Base-by-base conservation (phyloP, 306 rosid species). In the Betula pendula region DNA sequence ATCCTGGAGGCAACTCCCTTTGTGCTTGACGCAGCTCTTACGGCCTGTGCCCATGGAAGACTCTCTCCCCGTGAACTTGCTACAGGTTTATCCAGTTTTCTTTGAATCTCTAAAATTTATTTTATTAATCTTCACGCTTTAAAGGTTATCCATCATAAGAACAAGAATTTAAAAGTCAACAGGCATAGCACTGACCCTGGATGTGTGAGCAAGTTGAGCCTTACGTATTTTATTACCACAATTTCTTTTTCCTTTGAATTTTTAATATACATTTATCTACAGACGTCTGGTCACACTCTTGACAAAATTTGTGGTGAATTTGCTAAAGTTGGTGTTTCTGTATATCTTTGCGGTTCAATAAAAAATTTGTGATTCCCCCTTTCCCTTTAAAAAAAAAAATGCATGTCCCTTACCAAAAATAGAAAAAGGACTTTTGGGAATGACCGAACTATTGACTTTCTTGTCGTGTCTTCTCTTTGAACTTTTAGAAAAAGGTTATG, bases 1-100 rank as follows among this genome's bases (percentile, higher is more conserved):
- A 94, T 92, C 78, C 89, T 94, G 13, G 90, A 90, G 88, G 98
- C 93, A 68, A 89, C 93, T 83, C 98, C 98, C 48, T 92, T 86
- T 83, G 98, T 90, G 70, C 92, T 94, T 76, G 95, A 92, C 83
- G 95, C 98, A 83, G 89, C 96, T 79, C 92, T 94, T 75, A 89
- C 93, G 25, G 96, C 96, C 29, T 90, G 96, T 83, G 97, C 96
- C 74, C 87, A 90, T 84, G 98, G 98, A 86, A 85, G 81, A 78
- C 81, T 90, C 66, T 88, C 92, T 63, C 92, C 96, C 52, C 95
- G 96, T 83, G 93, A 90, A 78, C 82, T 94, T 79, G 92, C 98
- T 58, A 94, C 96, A 88, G 98, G 97, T 91, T 69, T 72, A 73
- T 74, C 67, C 50, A 14, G 51, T 60, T 60, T 78, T 75, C 77